Base-by-base conservation (phyloP, 257 asterid genomes). In the Ajuga chamaepitys region DNA sequence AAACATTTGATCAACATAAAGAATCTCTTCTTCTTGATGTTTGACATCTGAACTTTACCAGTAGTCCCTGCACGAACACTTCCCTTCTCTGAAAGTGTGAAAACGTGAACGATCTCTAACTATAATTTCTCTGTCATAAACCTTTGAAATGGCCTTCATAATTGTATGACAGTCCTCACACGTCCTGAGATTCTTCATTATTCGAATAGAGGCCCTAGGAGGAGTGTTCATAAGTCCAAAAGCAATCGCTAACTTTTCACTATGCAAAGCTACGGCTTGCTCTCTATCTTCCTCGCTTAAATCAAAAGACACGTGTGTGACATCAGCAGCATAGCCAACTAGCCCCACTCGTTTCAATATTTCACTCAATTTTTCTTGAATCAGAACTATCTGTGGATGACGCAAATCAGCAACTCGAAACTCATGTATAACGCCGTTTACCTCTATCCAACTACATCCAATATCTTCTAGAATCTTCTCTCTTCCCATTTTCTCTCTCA, bases 371-470 rank as follows among this genome's bases (percentile, higher is more conserved):
- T 80, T 82, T 9, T 70, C 62, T 62, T 35, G 72, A 70, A 89
- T 77, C 68, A 85, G 82, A 20, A 21, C 48, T 72, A 85, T 85
- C 64, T 73, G 75, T 0, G 80, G 71, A 72, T 85, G 95, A 58
- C 83, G 58, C 64, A 68, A 50, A 78, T 86, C 95, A 38, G 88
- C 84, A 68, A 82, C 91, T 24, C 86, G 83, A 60, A 87, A 87
- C 80, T 87, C 89, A 16, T 87, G 95, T 66, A 74, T 70, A 28
- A 48, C 53, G 7, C 88, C 85, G 18, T 84, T 65, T 41, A 81
- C 65, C 74, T 84, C 93, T 52, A 90, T 79, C 95, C 96, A 86
- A 68, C 96, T 88, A 51, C 82, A 76, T 21, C 96, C 95, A 13
- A 84, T 80, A 51, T 81, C 90, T 0, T 75, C 64, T 2, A 46